Evolutionary conservation across 768 basidiomycete genomes (phyloP).

Genomic region (Exsudoporus frostii): DNA sequence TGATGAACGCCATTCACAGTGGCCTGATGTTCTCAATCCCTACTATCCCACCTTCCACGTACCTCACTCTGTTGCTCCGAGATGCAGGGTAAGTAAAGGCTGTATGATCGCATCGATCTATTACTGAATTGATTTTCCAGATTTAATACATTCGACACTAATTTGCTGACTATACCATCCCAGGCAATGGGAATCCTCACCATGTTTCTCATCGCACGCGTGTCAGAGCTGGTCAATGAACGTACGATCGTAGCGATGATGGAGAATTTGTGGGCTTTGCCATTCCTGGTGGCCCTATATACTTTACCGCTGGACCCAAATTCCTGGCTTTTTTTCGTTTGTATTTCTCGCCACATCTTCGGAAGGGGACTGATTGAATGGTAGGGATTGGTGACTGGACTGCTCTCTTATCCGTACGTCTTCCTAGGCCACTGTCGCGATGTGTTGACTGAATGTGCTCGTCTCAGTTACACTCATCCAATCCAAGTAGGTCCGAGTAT

Average conservation of each 20-base stretch:
- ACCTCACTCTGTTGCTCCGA: slow-evolving; percentile 57
- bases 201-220: slow-evolving; percentile 47
- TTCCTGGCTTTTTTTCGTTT: slow-evolving; percentile 52
- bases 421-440: background rate
- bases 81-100: slow-evolving; percentile 41
- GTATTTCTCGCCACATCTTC: slow-evolving; percentile 8
- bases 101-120: background rate
- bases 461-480: slow-evolving; percentile 42
- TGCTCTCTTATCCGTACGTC: slow-evolving; percentile 44
- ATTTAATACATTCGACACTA: slow-evolving; percentile 60
- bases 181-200: slow-evolving; percentile 48
- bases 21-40: slow-evolving; percentile 55
- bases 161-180: slow-evolving; percentile 58
- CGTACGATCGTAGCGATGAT: slow-evolving; percentile 52
- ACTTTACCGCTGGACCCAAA: slow-evolving; percentile 46
- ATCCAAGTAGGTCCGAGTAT: slow-evolving; percentile 36
- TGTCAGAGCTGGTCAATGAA: slow-evolving; percentile 53
- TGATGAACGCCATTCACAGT: slow-evolving; percentile 22
- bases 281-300: slow-evolving; percentile 57
- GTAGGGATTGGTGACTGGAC: slow-evolving; percentile 42
- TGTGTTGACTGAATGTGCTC: background rate
- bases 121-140: slow-evolving; percentile 25
- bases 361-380: background rate
- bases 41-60: slow-evolving; percentile 44
- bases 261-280: slow-evolving; percentile 57